Percentiles rank a stretch among this genome's conserved stretches.
phyloP scores from a whole-genome alignment of 352 stramenopile genomes.

The Globisporangium abappressorium region DNA sequence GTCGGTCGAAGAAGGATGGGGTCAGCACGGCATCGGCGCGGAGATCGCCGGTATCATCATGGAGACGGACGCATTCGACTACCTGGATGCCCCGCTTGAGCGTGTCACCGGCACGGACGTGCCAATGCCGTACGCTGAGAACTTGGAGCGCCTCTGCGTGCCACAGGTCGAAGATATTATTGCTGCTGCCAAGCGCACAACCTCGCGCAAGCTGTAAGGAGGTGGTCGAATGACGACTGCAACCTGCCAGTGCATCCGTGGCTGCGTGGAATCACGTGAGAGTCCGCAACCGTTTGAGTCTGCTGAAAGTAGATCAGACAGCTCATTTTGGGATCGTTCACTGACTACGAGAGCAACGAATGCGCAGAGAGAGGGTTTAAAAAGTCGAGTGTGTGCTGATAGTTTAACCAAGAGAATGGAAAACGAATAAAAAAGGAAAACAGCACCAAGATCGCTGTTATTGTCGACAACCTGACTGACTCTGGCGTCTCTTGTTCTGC shows the following conservation, averaged over 20 bases:
- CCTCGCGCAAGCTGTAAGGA: slow-evolving; percentile 68
- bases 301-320: slow-evolving; percentile 2
- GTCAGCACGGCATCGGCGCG: slow-evolving; percentile 95
- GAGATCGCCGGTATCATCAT: slow-evolving; percentile 98
- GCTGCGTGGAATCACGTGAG: not conserved
- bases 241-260: not conserved
- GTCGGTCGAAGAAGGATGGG: slow-evolving; percentile 96
- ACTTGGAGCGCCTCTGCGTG: slow-evolving; percentile 94
- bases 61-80: slow-evolving; percentile 98
- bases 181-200: slow-evolving; percentile 88
- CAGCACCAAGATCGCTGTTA: slow-evolving; percentile 8
- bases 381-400: slow-evolving; percentile 9
- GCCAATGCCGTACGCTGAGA: slow-evolving; percentile 98
- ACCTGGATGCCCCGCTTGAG: slow-evolving; percentile 97
- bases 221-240: not conserved
- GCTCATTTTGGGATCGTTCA: not conserved
- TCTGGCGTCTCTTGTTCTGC: not conserved
- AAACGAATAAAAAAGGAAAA: slow-evolving; percentile 7
- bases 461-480: slow-evolving; percentile 2
- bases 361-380: slow-evolving; percentile 2
- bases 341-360: not conserved
- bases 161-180: slow-evolving; percentile 95
- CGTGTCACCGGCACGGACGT: slow-evolving; percentile 97
- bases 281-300: not conserved
- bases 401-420: slow-evolving; percentile 7